Base-by-base conservation (phyloP, 2,329 filamentous ascomycete genomes). In the Talaromyces sp. region DNA sequence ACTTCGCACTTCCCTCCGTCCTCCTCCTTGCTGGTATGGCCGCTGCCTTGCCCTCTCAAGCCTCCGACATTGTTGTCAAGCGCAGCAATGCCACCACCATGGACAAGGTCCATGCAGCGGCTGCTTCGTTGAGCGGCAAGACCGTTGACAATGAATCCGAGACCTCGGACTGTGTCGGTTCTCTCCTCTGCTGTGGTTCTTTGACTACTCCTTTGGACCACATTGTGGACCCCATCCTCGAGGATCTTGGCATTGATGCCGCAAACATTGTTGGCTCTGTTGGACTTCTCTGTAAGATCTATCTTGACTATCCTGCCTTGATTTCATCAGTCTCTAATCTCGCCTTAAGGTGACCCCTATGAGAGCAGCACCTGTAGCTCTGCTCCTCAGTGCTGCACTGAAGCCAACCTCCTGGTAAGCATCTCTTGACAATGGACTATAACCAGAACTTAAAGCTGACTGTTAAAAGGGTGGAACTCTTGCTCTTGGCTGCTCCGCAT, bases 1-100 rank as follows among this genome's bases (percentile, higher is more conserved):
- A 62, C 55, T 55, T 67, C 59, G 55, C 59, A 27, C 55, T 59
- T 24, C 35, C 72, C 56, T 68, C 70, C 47, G 47, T 67, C 35
- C 49, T 73, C 43, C 61, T 67, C 32, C 48, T 70, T 43, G 63
- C 59, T 44, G 57, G 63, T 49, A 55, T 71, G 52, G 70, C 65
- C 14, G 62, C 67, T 41, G 70, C 70, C 14, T 32, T 20, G 42
- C 49, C 40, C 9, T 27, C 24, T 27, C 24, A 27, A 27, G 24
- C 5, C 44, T 58, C 16, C 30, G 27, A 49, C 16, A 22, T 32
- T 17, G 9, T 51, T 32, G 49, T 60, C 36, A 58, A 61, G 54
- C 49, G 55, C 43, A 24, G n/a, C 6, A 29, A 22, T 4, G 32
- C 45, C n/a, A 16, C 41, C 9, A 42, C 49, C 17, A 32, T 47